Evolutionary conservation across 345 rosid species (phyloP).

Genomic region (Hypericum androsaemum): DNA sequence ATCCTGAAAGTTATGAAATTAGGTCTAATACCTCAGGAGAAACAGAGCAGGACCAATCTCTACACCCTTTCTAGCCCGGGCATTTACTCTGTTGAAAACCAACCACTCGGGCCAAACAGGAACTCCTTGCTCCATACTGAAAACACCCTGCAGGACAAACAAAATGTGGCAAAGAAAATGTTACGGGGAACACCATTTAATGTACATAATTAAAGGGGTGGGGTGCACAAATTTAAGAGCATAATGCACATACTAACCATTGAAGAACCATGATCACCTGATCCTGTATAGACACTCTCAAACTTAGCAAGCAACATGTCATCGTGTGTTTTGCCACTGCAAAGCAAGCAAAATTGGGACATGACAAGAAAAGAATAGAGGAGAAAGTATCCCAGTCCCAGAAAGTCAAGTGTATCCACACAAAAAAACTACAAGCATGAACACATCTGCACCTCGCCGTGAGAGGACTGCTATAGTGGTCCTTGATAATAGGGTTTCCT

Average conservation of each 20-base stretch:
- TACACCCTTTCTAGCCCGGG: constrained; percentile 68
- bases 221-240: not conserved
- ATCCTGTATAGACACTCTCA: constrained; percentile 82
- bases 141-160: constrained; percentile 43
- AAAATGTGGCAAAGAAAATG: constrained; percentile 7
- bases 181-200: constrained; percentile 12
- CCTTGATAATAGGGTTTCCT: constrained; percentile 77
- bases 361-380: no score
- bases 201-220: constrained; percentile 1
- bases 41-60: constrained; percentile 69
- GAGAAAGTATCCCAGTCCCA: no score
- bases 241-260: constrained; percentile 45
- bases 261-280: constrained; percentile 80
- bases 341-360: constrained; percentile 18
- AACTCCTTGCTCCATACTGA: constrained; percentile 90
- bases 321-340: constrained; percentile 78
- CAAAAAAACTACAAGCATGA: no score
- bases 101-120: constrained; percentile 82
- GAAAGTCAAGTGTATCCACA: no score
- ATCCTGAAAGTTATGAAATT: not conserved
- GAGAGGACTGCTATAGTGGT: constrained; percentile 71
- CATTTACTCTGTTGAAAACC: constrained; percentile 78
- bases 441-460: constrained; percentile 60
- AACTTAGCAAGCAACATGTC: constrained; percentile 66
- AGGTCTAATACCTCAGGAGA: constrained; percentile 45